Base-by-base conservation (phyloP, 1,284 basidiomycete genomes). In the Ganoderma lucidum region DNA sequence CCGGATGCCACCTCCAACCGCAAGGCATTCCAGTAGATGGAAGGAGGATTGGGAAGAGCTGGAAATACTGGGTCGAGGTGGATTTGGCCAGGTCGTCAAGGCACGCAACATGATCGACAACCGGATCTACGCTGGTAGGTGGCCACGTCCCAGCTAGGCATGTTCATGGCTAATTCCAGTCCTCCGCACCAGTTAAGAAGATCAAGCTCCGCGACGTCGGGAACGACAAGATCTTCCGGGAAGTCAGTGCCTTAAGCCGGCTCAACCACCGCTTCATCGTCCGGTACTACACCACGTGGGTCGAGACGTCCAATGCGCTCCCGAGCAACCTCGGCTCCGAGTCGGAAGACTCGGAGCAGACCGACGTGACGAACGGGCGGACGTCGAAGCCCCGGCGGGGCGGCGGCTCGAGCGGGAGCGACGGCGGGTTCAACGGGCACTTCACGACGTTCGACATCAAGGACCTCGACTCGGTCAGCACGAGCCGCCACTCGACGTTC, bases 21-120 rank as follows among this genome's bases (percentile, higher is more conserved):
- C 83, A n/a, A 83, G 85, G 58, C 88, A 89, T 42, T 78, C 85
- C 2, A 94, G 93, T 76, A 81, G 93, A 66, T 95, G 92, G 90
- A 93, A 93, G 74, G 92, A 94, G 72, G 93, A 95, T 74, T 95
- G 92, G 92, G 92, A 94, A 74, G 92, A 94, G 76, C 79, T 95
- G 17, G 93, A 95, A 75, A 79, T 94, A 35, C 76, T 94, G 93
- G 96, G 97, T 1, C 94, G 93, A 78, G 96, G 96, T 0, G 96
- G 93, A 0, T 99, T 97, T 78, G 96, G 96, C 0, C 93, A 94
- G 30, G 97, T 98, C 0, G 95, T 98, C 58, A 98, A 98, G 80
- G 96, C 96, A 0, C 85, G 92, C 65, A 97, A 98, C 78, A 94
- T 91, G 81, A 88, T 94, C 42, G 93, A 94, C 78, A 85, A 79